Conservation (phyloP, 257 asterid genomes). For the Nicotiana attenuata region DNA sequence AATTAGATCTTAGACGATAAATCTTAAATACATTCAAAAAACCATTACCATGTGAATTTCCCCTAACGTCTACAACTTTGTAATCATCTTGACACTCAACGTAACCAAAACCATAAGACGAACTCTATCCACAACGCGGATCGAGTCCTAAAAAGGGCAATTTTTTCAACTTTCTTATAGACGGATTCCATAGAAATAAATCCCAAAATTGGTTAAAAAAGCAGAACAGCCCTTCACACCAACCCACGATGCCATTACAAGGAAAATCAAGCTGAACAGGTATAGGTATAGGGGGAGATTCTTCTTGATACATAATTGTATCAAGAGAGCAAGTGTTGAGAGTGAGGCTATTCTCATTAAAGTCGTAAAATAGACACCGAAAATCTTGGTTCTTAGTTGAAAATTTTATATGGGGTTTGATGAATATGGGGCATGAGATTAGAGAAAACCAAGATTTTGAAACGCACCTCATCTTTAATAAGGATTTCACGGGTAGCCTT, state of each 20-base stretch:
- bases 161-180: too few relatives aligned
- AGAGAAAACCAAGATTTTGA: slow-evolving; percentile 44
- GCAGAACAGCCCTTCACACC: not conserved
- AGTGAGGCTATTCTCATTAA: not conserved
- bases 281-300: not conserved
- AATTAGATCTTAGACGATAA: not conserved
- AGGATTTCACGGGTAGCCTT: slow-evolving; percentile 37
- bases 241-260: not conserved
- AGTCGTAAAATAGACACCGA: not conserved
- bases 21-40: not conserved
- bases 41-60: not conserved
- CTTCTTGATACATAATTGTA: not conserved
- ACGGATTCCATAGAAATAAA: not conserved
- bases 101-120: not conserved
- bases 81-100: not conserved
- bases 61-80: not conserved
- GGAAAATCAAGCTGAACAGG: not conserved
- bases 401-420: slow-evolving; percentile 26
- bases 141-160: not conserved
- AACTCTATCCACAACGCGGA: not conserved
- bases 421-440: slow-evolving; percentile 35
- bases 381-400: slow-evolving; percentile 10
- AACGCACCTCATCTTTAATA: slow-evolving; percentile 38
- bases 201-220: not conserved
- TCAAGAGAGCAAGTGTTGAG: not conserved